These are phyloP conservation scores for Gillenia trifoliata DNA, from an alignment of 306 rosid genomes.

Conservation along the genomic window DNA sequence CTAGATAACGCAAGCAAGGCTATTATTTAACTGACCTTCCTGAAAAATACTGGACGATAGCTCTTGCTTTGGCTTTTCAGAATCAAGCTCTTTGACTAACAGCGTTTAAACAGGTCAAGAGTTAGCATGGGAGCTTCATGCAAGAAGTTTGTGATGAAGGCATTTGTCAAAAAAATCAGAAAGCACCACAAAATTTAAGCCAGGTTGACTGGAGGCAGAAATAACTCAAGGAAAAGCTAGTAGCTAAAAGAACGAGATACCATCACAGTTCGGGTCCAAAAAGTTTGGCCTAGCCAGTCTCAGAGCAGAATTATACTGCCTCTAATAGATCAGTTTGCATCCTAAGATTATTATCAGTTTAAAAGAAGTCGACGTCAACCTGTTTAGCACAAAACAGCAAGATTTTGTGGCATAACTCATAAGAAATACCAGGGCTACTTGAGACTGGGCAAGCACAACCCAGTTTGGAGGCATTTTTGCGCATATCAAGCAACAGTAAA, in stretches of 20 bases:
- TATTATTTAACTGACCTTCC: constrained; percentile 56
- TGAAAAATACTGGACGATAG: constrained; percentile 88
- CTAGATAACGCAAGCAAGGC: constrained; percentile 9
- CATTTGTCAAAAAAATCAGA: neutral
- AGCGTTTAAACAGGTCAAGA: constrained; percentile 21
- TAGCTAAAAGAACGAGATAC: neutral
- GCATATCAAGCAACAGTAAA: neutral
- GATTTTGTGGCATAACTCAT: neutral
- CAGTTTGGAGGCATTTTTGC: neutral
- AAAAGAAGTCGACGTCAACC: neutral
- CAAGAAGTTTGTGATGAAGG: neutral
- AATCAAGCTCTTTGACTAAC: constrained; percentile 76
- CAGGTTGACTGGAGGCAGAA: neutral
- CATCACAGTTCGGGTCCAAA: neutral
- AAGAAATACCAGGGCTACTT: neutral
- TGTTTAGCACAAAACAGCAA: neutral
- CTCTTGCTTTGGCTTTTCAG: constrained; percentile 70
- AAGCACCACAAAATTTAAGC: neutral
- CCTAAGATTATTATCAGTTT: neutral
- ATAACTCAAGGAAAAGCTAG: neutral
- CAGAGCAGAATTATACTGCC: neutral
- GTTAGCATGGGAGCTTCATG: constrained; percentile 12
- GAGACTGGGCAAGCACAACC: no score
- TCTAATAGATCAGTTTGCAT: neutral
- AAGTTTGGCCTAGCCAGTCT: neutral